phyloP scores from a whole-genome alignment of 257 asterid species.

The Solanum paucissectum region DNA sequence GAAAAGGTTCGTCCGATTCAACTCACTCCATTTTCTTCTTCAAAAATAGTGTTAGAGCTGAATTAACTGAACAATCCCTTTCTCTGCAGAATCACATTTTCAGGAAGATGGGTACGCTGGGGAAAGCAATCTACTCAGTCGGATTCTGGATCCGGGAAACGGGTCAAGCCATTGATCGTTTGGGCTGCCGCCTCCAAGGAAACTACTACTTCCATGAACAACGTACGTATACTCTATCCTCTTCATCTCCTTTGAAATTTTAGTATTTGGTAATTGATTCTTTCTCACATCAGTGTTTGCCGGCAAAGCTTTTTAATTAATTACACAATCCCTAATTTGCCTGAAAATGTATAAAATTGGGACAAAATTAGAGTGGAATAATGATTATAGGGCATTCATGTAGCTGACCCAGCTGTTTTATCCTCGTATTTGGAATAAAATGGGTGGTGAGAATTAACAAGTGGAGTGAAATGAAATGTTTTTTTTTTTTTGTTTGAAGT shows the following conservation, averaged over 20 bases:
- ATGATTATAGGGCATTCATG: background rate
- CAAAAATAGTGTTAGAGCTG: background rate
- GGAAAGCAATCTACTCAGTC: conserved; percentile 78
- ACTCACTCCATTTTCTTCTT: background rate
- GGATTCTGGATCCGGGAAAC: conserved; percentile 98
- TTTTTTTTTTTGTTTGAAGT: background rate
- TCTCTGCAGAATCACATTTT: background rate
- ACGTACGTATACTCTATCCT: conserved; percentile 19
- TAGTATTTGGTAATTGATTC: background rate
- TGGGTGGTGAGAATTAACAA: background rate
- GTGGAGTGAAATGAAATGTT: background rate
- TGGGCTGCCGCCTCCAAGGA: conserved; percentile 95
- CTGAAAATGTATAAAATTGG: background rate
- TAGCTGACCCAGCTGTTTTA: background rate
- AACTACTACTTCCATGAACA: conserved; percentile 76
- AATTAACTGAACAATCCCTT: background rate
- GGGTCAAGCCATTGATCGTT: conserved; percentile 99
- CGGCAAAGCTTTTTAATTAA: background rate
- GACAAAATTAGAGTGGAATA: background rate
- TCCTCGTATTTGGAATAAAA: background rate
- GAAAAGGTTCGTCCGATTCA: background rate
- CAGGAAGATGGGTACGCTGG: conserved; percentile 51
- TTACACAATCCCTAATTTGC: background rate
- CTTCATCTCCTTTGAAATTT: background rate
- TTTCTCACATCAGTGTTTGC: background rate